Evolutionary conservation across 345 rosid genomes (phyloP), one percentile per base, ranked within the genome.

Genomic region (Moricandia arvensis): DNA sequence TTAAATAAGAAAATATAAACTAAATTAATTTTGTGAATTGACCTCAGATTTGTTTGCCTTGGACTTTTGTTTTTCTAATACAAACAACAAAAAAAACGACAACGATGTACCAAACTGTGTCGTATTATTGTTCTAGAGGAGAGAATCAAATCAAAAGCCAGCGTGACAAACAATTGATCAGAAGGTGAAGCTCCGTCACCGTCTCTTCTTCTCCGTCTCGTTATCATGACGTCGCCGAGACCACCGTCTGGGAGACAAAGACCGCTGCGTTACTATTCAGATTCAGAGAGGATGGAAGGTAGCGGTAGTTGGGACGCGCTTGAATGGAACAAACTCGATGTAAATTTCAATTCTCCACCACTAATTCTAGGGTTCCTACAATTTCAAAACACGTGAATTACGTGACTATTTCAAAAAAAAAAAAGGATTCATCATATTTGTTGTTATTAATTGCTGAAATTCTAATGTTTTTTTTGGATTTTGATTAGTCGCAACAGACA

Each of bases 311-410:
- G 96, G 98, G 89, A 91, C 69, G 82, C 87, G 59, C 84, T 91
- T 69, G 98, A 89, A 73, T 94, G 97, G 97, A 87, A 87, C 80
- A 82, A 91, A 83, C 69, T 82, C 61, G 97, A 91, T 78, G 97
- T 89, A 54, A 57, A 31, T 60, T 34, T 55, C 15, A 24, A n/a
- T n/a, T 26, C 78, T 74, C 71, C 65, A 68, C 67, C 68, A 76
- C 21, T 86, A 5, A 30, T 67, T 77, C 75, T 54, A 79, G 71
- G 83, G 76, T 75, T 62, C 33, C 26, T 2, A 76, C 35, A 62
- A 69, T 75, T 35, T 0, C 10, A 10, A n/a, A n/a, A 21, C 72
- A 65, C 80, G 72, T 66, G 71, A 64, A 54, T 69, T 37, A 3
- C 68, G 70, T 63, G 63, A 45, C 43, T 12, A 15, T 67, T 15